Percentiles rank a stretch among this genome's conserved stretches.
These are phyloP conservation scores for Alternaria hordeiaustralica DNA, from an alignment of 2,329 filamentous ascomycete genomes.

Conservation along the genomic window DNA sequence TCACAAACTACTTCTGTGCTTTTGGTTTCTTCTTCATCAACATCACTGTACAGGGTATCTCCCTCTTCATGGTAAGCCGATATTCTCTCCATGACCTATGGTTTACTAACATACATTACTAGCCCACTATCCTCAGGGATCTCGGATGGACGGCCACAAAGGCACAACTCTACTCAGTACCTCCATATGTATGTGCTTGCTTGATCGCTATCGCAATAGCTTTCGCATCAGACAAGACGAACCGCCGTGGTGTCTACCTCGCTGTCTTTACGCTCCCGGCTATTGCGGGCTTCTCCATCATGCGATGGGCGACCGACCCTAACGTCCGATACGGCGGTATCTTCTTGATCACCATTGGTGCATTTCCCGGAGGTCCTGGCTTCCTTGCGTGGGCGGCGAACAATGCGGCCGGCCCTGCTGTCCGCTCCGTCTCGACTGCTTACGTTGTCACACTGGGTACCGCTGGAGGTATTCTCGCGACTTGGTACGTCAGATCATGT, in stretches of 20 bases:
- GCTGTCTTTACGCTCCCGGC: conserved; percentile 49
- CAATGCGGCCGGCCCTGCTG: conserved; percentile 63
- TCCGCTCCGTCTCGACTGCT: conserved; percentile 62
- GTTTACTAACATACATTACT: background rate
- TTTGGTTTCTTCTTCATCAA: conserved; percentile 66
- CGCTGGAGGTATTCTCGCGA: conserved; percentile 64
- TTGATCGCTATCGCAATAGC: conserved; percentile 46
- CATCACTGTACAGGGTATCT: conserved; percentile 62
- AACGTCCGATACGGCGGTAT: conserved; percentile 61
- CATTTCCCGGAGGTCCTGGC: conserved; percentile 64
- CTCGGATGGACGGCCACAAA: conserved; percentile 49
- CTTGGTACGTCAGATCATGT: conserved; percentile 44
- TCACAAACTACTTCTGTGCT: conserved; percentile 67
- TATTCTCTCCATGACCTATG: background rate
- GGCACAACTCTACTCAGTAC: conserved; percentile 49
- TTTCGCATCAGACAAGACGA: conserved; percentile 47
- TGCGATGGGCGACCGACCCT: conserved; percentile 64
- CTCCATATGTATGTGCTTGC: conserved; percentile 49
- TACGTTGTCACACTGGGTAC: conserved; percentile 73
- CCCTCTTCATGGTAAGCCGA: conserved; percentile 47
- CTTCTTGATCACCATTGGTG: conserved; percentile 63
- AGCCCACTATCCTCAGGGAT: conserved; percentile 48
- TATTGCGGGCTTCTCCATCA: conserved; percentile 60
- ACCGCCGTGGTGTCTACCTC: conserved; percentile 48
- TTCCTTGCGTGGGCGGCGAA: conserved; percentile 67